These are phyloP conservation scores for Pythium myriotylum DNA, from an alignment of 352 stramenopile genomes.

Conservation along the genomic window DNA sequence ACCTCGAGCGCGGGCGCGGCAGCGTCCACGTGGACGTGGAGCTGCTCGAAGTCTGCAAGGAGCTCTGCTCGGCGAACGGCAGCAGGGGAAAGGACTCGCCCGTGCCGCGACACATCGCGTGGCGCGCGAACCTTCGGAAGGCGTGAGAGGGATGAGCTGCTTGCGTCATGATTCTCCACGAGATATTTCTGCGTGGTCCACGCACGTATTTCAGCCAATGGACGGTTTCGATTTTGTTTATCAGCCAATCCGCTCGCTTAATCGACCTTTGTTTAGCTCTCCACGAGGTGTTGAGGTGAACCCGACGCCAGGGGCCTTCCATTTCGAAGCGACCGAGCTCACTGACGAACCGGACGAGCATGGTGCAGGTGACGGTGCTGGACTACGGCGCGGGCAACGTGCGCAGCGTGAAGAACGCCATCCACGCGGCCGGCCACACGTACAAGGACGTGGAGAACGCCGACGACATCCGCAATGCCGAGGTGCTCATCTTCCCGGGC, in stretches of 20 bases:
- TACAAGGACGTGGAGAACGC: slow-evolving; percentile 87
- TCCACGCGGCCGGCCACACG: slow-evolving; percentile 87
- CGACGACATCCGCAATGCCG: slow-evolving; percentile 89
- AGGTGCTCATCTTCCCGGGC: slow-evolving; percentile 88
- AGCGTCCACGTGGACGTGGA: not conserved
- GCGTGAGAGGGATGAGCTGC: no score
- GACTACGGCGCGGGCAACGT: slow-evolving; percentile 99
- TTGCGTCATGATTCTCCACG: slow-evolving; percentile 11
- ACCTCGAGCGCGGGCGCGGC: not conserved
- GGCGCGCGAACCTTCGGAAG: not conserved
- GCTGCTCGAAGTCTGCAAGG: not conserved
- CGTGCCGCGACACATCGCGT: not conserved
- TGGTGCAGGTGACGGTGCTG: slow-evolving; percentile 89
- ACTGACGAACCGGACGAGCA: slow-evolving; percentile 13
- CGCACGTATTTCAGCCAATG: slow-evolving; percentile 14
- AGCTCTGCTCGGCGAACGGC: not conserved
- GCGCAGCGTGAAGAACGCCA: slow-evolving; percentile 96
- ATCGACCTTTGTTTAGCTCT: slow-evolving; percentile 14
- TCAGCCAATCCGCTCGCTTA: slow-evolving; percentile 12
- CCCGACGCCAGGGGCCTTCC: slow-evolving; percentile 5
- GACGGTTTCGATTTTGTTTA: not conserved
- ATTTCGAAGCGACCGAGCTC: slow-evolving; percentile 1
- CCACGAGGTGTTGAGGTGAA: slow-evolving; percentile 9
- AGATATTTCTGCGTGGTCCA: slow-evolving; percentile 8
- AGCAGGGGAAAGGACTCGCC: not conserved